Base-by-base conservation (phyloP, 2,329 filamentous ascomycete genomes). In the Thielaviopsis musarum region DNA sequence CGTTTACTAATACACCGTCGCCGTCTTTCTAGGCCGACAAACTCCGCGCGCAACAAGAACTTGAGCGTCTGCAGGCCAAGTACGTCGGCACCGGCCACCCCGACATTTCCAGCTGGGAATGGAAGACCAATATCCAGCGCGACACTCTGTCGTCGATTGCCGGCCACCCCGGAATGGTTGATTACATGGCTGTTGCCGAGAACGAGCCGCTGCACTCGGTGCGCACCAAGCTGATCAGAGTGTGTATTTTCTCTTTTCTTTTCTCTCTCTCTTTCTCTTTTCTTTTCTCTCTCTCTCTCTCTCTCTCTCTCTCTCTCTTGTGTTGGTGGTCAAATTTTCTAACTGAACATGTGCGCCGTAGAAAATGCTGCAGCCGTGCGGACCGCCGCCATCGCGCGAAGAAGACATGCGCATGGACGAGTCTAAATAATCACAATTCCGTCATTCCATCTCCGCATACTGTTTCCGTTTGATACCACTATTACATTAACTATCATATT, bases 71-170 rank as follows among this genome's bases (percentile, higher is more conserved):
- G 19, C 93, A 98, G 74, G 85, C 91, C 68, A 94, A 94, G 68
- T 96, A 93, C 76, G 80, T 98, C 67, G 93, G 93, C 66, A 97
- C 93, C 3, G 93, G 93, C 24, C 91, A 96, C 72, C 88, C 91
- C 52, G 93, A 98, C 74, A 97, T 91, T 15, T 95, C 90, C 26
- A 94, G 89, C 71, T 93, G 93, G 83, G 93, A 98, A 74, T 98
- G 91, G 90, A 86, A 86, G 56, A 91, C 87, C 62, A 98, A 97
- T 75, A 91, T 97, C 69, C 82, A 90, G 69, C 90, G 93, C 70
- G 93, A 98, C 75, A 94, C 86, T 22, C 91, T 91, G 69, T 82
- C 90, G 21, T 90, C 84, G 63, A 91, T 95, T 67, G 80, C 93
- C 64, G 93, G 93, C 21, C 93, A 98, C 70, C 87, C 90, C 17